These are phyloP conservation scores for Fragilariopsis cylindrus DNA, from an alignment of 108 stramenopile species.

Conservation along the genomic window DNA sequence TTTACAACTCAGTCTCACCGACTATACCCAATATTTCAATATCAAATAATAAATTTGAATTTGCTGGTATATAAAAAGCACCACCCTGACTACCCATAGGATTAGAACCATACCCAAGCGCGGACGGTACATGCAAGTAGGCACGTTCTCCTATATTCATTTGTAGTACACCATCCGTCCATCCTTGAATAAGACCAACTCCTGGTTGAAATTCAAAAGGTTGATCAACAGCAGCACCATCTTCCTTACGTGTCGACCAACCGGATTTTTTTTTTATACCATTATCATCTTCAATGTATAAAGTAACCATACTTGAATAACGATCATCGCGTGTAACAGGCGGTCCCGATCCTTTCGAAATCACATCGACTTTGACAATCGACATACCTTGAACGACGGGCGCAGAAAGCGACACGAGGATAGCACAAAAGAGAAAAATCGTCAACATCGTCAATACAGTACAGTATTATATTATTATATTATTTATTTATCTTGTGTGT, in stretches of 20 bases:
- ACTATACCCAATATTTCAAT: constrained; percentile 61
- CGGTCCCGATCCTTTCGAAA: constrained; percentile 34
- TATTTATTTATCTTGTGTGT: too few relatives aligned
- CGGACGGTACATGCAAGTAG: constrained; percentile 46
- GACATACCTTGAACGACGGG: too few relatives aligned
- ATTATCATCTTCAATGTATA: constrained; percentile 60
- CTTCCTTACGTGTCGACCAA: constrained; percentile 55
- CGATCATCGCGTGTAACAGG: constrained; percentile 34
- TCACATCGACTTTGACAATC: constrained; percentile 10
- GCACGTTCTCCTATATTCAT: constrained; percentile 71
- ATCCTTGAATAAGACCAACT: constrained; percentile 57
- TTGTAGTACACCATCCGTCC: constrained; percentile 65
- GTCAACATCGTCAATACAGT: too few relatives aligned
- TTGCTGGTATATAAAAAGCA: constrained; percentile 64
- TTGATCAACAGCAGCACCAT: constrained; percentile 48
- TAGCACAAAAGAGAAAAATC: too few relatives aligned
- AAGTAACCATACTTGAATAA: constrained; percentile 53
- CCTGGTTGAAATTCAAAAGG: constrained; percentile 69
- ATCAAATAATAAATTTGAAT: constrained; percentile 64
- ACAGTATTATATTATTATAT: too few relatives aligned
- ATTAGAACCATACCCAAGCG: constrained; percentile 54
- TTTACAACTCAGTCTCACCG: background rate
- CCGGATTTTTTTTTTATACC: constrained; percentile 51
- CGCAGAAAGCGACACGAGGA: too few relatives aligned
- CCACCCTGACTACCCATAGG: constrained; percentile 49